phyloP scores from a whole-genome alignment of 257 asterid genomes.

The Solanum lignicaule region DNA sequence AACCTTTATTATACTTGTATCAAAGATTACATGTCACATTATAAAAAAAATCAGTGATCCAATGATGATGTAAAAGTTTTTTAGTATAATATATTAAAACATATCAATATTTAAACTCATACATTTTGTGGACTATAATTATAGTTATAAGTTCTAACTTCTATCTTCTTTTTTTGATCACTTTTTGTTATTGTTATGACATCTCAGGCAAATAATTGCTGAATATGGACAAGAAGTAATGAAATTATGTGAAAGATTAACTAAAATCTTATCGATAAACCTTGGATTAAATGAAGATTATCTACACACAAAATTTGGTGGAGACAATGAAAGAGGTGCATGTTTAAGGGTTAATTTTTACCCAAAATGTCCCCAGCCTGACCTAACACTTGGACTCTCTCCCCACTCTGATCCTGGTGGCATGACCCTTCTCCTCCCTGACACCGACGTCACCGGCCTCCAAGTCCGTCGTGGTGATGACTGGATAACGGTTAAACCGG shows the following conservation, averaged over 20 bases:
- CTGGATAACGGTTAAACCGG: slow-evolving; percentile 73
- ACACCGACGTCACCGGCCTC: slow-evolving; percentile 58
- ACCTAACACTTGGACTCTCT: slow-evolving; percentile 68
- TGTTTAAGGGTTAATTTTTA: slow-evolving; percentile 64
- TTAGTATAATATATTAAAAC: no score
- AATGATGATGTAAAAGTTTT: no score
- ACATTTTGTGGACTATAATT: not conserved
- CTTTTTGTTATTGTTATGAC: not conserved
- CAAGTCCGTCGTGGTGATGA: slow-evolving; percentile 48
- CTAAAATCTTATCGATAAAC: slow-evolving; percentile 39
- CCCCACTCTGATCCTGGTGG: slow-evolving; percentile 90
- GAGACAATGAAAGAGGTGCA: slow-evolving; percentile 35
- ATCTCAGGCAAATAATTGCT: slow-evolving; percentile 39
- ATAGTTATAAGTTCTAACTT: not conserved
- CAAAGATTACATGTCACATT: not conserved
- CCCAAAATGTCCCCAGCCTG: slow-evolving; percentile 97
- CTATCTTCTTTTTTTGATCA: not conserved
- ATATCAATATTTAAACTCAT: not conserved
- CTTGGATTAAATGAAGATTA: slow-evolving; percentile 51
- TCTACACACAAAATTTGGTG: slow-evolving; percentile 58
- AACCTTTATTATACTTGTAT: not conserved
- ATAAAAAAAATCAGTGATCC: no score
- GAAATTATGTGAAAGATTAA: slow-evolving; percentile 39
- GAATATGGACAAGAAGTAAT: slow-evolving; percentile 50
- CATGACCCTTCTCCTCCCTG: slow-evolving; percentile 68